phyloP scores from a whole-genome alignment of 768 basidiomycete species.

The Pisolithus albus region DNA sequence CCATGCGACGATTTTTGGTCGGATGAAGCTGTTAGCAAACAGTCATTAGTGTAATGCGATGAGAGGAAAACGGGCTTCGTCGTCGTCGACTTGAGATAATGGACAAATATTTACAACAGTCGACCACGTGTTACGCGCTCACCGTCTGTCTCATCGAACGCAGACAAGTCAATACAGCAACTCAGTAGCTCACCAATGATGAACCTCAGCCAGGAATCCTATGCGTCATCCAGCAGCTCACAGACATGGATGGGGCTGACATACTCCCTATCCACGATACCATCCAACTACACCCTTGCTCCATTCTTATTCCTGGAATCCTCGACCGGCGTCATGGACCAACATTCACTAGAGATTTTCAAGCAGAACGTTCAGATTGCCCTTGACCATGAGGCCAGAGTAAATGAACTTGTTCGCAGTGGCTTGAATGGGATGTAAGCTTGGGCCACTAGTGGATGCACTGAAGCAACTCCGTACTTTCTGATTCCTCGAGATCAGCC shows the following conservation, averaged over 20 bases:
- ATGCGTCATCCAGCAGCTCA: too few relatives aligned
- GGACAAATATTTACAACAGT: not conserved
- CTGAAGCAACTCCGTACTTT: too few relatives aligned
- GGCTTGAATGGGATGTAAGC: conserved; percentile 52
- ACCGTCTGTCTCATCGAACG: too few relatives aligned
- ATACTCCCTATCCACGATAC: conserved; percentile 13
- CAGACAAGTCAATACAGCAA: too few relatives aligned
- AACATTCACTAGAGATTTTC: conserved; percentile 56
- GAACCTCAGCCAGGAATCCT: too few relatives aligned
- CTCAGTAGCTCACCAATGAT: too few relatives aligned
- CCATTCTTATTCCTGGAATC: conserved; percentile 26
- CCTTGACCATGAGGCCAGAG: conserved; percentile 43
- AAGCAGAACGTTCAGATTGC: conserved; percentile 48
- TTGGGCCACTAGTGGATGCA: too few relatives aligned
- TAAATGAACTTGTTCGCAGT: conserved; percentile 44
- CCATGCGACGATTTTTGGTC: not conserved
- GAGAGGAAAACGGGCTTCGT: too few relatives aligned
- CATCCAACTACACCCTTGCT: conserved; percentile 9
- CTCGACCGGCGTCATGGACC: conserved; percentile 29
- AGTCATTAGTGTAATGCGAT: too few relatives aligned
- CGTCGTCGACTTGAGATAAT: too few relatives aligned
- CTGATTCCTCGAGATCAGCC: conserved; percentile 29
- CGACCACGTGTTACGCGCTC: too few relatives aligned
- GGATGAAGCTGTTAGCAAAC: too few relatives aligned
- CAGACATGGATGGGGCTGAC: conserved; percentile 8